Conservation (phyloP, 208 protist species). For the Endotrypanum monterogeii region DNA sequence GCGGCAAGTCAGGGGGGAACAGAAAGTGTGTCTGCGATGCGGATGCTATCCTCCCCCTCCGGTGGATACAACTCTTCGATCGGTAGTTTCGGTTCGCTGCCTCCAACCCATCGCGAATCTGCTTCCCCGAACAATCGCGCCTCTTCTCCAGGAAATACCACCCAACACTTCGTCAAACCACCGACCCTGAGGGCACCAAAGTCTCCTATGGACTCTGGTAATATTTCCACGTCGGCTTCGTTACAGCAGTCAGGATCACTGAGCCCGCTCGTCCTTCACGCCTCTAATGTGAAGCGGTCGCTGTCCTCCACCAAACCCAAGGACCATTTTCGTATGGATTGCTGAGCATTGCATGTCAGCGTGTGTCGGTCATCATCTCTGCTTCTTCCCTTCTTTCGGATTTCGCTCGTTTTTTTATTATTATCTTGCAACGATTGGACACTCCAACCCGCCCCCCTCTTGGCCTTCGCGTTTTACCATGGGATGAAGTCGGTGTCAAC, state of each 20-base stretch:
- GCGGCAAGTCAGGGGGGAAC: background rate
- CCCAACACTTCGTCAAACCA: background rate
- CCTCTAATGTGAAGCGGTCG: background rate
- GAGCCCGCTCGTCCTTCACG: constrained; percentile 28
- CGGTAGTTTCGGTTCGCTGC: background rate
- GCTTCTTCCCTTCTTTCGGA: constrained; percentile 1
- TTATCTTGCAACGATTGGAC: background rate
- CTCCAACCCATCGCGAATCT: background rate
- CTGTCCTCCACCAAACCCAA: background rate
- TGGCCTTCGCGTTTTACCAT: background rate
- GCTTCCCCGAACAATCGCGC: background rate
- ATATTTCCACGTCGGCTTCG: background rate
- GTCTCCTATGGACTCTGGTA: background rate
- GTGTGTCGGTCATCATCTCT: background rate
- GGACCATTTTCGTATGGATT: constrained; percentile 19
- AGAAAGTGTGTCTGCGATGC: background rate
- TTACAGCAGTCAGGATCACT: constrained; percentile 6
- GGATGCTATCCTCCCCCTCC: background rate
- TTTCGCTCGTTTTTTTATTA: background rate
- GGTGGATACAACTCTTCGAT: background rate
- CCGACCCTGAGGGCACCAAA: background rate
- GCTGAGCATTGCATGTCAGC: background rate
- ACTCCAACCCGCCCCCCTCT: background rate
- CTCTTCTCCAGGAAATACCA: background rate
- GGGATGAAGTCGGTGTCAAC: background rate